Evolutionary conservation across 1,284 basidiomycete genomes (phyloP), one percentile per base, ranked within the genome.

Genomic region (Cryptococcus wingfieldii): DNA sequence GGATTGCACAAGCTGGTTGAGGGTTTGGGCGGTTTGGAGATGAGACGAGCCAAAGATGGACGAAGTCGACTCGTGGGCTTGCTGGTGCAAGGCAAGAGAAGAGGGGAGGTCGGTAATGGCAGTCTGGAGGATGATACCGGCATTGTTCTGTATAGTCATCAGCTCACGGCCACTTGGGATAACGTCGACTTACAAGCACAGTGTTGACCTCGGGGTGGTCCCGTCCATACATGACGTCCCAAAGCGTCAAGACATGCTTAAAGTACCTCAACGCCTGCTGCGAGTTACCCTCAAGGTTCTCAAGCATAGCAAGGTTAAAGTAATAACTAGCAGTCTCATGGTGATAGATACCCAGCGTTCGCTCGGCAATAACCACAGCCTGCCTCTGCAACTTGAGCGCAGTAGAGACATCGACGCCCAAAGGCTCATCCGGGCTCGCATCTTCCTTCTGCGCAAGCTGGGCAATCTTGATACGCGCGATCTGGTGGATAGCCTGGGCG

Each of bases 251-350:
- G 39, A 81, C 77, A 59, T 83, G 80, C 51, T 79, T 75, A 66
- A 81, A 79, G 64, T 78, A 79, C 42, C 77, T 72, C 57, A 83
- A 69, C 49, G 78, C 73, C 34, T 76, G 71, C 44, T 72, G 75
- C 14, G 76, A 68, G 65, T 80, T 71, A 55, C 78, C 66, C 66
- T 79, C 74, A 56, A 81, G 71, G 51, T 78, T 75, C 52, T 77
- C 73, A 50, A 83, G 70, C 66, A 82, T 79, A 12, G 81, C 81
- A n/a, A 83, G 69, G 64, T 82, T 80, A 68, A 79, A 78, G 76
- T 83, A 83, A 69, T 81, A 81, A 45, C 76, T 74, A 38, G 81
- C 74, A 10, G 82, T 82, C 61, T 82, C 81, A 46, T 77, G 73
- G 60, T 79, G 76, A 67, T 82, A 82, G 37, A 83, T 66, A 49